Conservation (phyloP, 2,329 filamentous ascomycete species). For the Shiraia bambusicola region DNA sequence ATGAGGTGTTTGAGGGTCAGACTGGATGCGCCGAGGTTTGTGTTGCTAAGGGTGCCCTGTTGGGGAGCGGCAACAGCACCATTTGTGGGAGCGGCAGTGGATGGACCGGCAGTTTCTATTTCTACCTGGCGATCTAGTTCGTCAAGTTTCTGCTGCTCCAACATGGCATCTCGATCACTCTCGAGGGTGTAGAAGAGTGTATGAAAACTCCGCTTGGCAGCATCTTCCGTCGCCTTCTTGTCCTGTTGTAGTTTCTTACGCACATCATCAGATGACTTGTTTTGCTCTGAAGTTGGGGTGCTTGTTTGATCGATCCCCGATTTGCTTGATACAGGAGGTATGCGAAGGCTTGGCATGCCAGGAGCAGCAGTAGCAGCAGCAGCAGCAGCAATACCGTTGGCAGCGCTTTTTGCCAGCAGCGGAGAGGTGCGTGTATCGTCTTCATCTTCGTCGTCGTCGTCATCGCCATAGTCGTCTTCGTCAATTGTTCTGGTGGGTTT, state of each 20-base stretch:
- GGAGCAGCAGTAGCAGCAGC: conserved; percentile 56
- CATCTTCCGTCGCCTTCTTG: conserved; percentile 85
- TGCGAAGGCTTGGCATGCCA: conserved; percentile 64
- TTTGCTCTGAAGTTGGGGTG: conserved; percentile 56
- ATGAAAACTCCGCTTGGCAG: conserved; percentile 86
- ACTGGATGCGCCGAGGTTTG: conserved; percentile 93
- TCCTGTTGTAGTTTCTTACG: conserved; percentile 91
- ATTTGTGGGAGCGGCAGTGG: conserved; percentile 52
- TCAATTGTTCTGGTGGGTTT: conserved; percentile 76
- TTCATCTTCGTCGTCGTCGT: conserved; percentile 60
- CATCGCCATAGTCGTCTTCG: conserved; percentile 83
- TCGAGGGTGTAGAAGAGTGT: conserved; percentile 94
- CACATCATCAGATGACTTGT: conserved; percentile 79
- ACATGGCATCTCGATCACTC: conserved; percentile 92
- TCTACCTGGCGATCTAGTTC: conserved; percentile 96
- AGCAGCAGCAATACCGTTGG: conserved; percentile 56
- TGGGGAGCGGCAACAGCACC: conserved; percentile 59
- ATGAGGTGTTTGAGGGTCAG: conserved; percentile 96
- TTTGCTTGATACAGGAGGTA: conserved; percentile 67
- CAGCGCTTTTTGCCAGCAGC: conserved; percentile 55
- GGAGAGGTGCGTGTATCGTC: conserved; percentile 49
- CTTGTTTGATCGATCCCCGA: conserved; percentile 60
- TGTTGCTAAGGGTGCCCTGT: conserved; percentile 86
- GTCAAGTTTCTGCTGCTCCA: conserved; percentile 95
- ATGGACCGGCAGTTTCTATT: conserved; percentile 78